These are phyloP conservation scores for Phytophthora hybrid DNA, from an alignment of 352 stramenopile genomes.

Conservation along the genomic window DNA sequence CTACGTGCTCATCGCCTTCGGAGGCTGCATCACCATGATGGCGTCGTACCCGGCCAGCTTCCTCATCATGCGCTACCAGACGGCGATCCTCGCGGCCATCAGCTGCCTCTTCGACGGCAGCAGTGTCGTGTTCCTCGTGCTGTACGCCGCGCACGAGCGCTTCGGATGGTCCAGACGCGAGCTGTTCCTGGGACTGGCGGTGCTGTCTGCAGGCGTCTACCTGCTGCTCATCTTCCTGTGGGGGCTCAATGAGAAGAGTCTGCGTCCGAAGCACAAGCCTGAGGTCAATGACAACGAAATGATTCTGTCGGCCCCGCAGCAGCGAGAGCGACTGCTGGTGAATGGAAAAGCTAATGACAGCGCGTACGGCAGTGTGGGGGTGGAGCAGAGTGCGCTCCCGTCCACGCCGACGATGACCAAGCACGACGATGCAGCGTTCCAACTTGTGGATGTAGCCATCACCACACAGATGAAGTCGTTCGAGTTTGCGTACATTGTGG, in stretches of 20 bases:
- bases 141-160: slow-evolving; percentile 62
- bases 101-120: slow-evolving; percentile 82
- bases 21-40: slow-evolving; percentile 87
- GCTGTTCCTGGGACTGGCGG: slow-evolving; percentile 63
- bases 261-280: slow-evolving; percentile 38
- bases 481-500: slow-evolving; percentile 81
- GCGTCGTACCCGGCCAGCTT: slow-evolving; percentile 79
- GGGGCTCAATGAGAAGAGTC: slow-evolving; percentile 73
- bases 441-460: slow-evolving; percentile 67
- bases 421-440: slow-evolving; percentile 35
- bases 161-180: slow-evolving; percentile 54
- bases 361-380: slow-evolving; percentile 37
- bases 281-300: slow-evolving; percentile 22
- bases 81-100: slow-evolving; percentile 78
- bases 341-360: slow-evolving; percentile 27
- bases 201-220: slow-evolving; percentile 61
- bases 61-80: slow-evolving; percentile 77
- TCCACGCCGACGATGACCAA: slow-evolving; percentile 19
- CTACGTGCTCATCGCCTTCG: slow-evolving; percentile 76
- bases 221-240: slow-evolving; percentile 72
- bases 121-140: slow-evolving; percentile 77
- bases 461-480: slow-evolving; percentile 77
- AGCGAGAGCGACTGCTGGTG: slow-evolving; percentile 45
- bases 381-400: slow-evolving; percentile 24
- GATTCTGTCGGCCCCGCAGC: slow-evolving; percentile 28